Evolutionary conservation across 805 yeast species (phyloP).

Genomic region (Saccharomycopsis babjevae): DNA sequence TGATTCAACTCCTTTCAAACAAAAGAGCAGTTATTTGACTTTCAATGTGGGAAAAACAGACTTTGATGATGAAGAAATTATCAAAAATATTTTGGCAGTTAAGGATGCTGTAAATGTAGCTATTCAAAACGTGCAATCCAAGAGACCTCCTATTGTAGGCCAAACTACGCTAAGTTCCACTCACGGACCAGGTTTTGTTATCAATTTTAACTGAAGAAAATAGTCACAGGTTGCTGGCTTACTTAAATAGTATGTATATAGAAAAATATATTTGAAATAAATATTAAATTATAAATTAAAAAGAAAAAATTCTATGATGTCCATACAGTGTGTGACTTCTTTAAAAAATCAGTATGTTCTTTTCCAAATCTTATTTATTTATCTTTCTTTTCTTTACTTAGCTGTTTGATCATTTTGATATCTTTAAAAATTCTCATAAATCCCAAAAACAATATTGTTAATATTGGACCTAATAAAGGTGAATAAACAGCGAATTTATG

Average conservation of each 20-base stretch:
- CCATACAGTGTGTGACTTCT: neutral
- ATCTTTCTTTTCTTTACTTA: neutral
- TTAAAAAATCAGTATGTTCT: neutral
- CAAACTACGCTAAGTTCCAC: constrained; percentile 60
- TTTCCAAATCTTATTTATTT: neutral
- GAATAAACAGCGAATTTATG: constrained; percentile 90
- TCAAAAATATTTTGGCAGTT: constrained; percentile 60
- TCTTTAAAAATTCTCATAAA: constrained; percentile 37
- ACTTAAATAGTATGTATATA: neutral
- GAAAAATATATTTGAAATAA: neutral
- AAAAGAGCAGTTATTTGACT: constrained; percentile 48
- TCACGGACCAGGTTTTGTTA: constrained; percentile 70
- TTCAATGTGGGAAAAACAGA: constrained; percentile 69
- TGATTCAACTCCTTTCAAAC: constrained; percentile 73
- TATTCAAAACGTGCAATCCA: constrained; percentile 45
- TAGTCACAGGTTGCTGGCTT: neutral
- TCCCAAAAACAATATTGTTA: constrained; percentile 51
- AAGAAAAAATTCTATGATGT: neutral
- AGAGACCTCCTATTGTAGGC: constrained; percentile 62
- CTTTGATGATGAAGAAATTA: constrained; percentile 66
- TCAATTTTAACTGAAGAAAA: constrained; percentile 30
- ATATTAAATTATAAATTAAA: neutral
- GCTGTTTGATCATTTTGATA: constrained; percentile 5
- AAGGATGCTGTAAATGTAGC: constrained; percentile 49
- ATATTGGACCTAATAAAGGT: constrained; percentile 82